Evolutionary conservation across 495 filamentous ascomycete genomes (phyloP).

Genomic region (Schizothecium vesticola): DNA sequence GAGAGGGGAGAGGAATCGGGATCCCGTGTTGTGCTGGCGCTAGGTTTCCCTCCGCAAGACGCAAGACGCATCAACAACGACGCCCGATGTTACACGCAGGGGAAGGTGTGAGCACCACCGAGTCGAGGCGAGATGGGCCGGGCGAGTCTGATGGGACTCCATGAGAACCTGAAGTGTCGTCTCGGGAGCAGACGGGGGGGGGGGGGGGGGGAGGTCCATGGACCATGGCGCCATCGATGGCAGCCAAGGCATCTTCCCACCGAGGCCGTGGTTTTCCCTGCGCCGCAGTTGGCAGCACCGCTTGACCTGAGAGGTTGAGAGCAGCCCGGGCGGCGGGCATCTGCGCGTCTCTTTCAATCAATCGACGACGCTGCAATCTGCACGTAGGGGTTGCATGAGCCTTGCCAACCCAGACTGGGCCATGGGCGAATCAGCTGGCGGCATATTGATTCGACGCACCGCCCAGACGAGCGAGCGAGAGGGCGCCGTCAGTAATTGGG

Average conservation of each 20-base stretch:
- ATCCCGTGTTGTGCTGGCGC: neutral
- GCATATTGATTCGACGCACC: conserved; percentile 15
- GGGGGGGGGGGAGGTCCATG: neutral
- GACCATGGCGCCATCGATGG: conserved; percentile 15
- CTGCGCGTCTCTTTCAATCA: conserved; percentile 6
- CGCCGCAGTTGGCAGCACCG: neutral
- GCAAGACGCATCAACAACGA: neutral
- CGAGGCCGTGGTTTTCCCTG: neutral
- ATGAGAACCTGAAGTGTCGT: neutral
- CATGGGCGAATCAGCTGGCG: conserved; percentile 28
- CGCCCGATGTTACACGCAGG: conserved; percentile 24
- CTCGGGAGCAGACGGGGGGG: conserved; percentile 16
- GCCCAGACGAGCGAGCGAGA: conserved; percentile 13
- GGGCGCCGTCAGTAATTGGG: conserved; percentile 17
- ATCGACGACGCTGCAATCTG: conserved; percentile 16
- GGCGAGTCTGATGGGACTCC: neutral
- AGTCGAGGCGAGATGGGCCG: neutral
- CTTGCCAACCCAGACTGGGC: conserved; percentile 18
- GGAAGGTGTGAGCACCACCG: neutral
- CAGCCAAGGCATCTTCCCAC: neutral
- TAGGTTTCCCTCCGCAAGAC: neutral
- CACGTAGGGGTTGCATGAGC: conserved; percentile 25
- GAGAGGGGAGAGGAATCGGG: neutral
- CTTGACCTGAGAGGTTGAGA: neutral
- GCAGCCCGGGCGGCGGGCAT: neutral